Conservation (phyloP, 495 filamentous ascomycete species). For the Penicillium paxilli region DNA sequence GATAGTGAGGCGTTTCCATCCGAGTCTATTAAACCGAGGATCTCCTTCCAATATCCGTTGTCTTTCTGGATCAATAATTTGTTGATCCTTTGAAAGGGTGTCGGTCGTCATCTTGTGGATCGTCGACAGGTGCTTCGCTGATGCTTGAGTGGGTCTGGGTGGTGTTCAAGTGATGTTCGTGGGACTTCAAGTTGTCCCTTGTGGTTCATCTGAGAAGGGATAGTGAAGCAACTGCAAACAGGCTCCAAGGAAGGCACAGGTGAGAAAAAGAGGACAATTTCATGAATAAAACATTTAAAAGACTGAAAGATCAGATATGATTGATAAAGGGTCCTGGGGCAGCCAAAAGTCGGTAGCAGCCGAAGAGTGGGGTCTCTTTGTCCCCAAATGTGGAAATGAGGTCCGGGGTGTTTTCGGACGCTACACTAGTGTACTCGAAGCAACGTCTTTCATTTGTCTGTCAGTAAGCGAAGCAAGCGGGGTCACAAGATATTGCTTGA, state of each 20-base stretch:
- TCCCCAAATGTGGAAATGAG: neutral
- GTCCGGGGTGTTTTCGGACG: neutral
- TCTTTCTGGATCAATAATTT: neutral
- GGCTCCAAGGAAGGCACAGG: too few relatives aligned
- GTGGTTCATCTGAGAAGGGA: too few relatives aligned
- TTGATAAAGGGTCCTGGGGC: neutral
- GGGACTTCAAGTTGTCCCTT: too few relatives aligned
- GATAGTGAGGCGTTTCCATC: conserved; percentile 38
- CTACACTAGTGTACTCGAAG: too few relatives aligned
- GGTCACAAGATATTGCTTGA: neutral
- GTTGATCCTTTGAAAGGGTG: neutral
- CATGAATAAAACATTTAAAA: neutral
- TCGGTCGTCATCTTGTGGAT: neutral
- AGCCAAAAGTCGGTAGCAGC: neutral
- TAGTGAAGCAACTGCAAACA: too few relatives aligned
- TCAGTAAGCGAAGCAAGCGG: neutral
- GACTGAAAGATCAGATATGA: conserved; percentile 2
- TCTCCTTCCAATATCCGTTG: conserved; percentile 7
- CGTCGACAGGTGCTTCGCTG: neutral
- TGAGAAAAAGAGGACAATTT: neutral
- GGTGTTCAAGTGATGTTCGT: neutral
- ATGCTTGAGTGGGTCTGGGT: neutral
- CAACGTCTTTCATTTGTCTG: neutral
- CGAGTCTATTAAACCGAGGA: conserved; percentile 29
- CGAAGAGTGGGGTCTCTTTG: neutral